Conservation (phyloP, 495 filamentous ascomycete genomes). For the Saxophila tyrrhenica region DNA sequence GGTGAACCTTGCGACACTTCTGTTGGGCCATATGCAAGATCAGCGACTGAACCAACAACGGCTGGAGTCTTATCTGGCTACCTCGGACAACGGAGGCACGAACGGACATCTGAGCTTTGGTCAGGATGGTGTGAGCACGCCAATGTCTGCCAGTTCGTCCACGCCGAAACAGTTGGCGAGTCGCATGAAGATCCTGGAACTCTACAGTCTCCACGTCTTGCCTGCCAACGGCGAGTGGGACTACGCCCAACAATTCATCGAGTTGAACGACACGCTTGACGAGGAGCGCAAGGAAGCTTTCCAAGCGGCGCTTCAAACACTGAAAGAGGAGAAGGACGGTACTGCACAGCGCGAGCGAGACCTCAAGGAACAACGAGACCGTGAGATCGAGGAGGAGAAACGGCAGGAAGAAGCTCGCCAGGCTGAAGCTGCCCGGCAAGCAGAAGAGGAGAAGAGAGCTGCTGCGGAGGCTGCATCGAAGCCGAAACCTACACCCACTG, state of each 20-base stretch:
- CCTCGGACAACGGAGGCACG: constrained; percentile 42
- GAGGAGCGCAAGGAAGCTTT: constrained; percentile 85
- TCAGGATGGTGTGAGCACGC: constrained; percentile 9
- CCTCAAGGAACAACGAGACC: constrained; percentile 49
- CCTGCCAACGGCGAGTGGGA: constrained; percentile 89
- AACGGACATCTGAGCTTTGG: constrained; percentile 21
- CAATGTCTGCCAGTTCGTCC: constrained; percentile 43
- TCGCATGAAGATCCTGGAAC: constrained; percentile 78
- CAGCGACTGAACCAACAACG: constrained; percentile 75
- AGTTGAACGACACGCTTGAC: constrained; percentile 69
- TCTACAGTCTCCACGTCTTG: constrained; percentile 88
- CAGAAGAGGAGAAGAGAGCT: constrained; percentile 52
- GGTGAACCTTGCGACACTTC: constrained; percentile 77
- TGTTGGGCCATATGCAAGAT: constrained; percentile 73
- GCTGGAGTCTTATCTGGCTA: constrained; percentile 82
- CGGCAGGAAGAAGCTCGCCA: constrained; percentile 40
- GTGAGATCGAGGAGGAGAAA: constrained; percentile 43
- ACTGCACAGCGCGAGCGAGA: constrained; percentile 59
- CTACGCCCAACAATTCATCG: constrained; percentile 83
- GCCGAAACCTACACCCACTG: not conserved
- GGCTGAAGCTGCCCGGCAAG: constrained; percentile 45
- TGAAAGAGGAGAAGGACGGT: constrained; percentile 58
- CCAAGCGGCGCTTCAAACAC: constrained; percentile 50
- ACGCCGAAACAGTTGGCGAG: constrained; percentile 57
- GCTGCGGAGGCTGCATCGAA: constrained; percentile 30